Percentiles rank a stretch among this genome's conserved stretches.
Conservation (phyloP, 2,329 filamentous ascomycete species). For the Phialemonium atrogriseum region DNA sequence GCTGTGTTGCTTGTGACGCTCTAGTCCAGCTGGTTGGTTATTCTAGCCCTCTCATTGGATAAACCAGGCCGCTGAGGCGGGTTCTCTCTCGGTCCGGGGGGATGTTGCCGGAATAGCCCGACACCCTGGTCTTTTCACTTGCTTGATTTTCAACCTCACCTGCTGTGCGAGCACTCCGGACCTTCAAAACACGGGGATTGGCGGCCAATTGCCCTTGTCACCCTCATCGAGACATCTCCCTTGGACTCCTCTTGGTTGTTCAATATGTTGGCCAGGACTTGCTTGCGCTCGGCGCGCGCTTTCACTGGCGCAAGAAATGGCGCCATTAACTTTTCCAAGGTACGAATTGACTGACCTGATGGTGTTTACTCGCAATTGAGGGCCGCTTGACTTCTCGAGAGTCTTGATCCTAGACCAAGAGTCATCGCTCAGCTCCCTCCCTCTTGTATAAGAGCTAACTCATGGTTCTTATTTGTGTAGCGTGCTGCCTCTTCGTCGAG, state of each 20-base stretch:
- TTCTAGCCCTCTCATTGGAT: neutral
- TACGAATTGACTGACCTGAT: too few relatives aligned
- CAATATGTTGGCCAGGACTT: slow-evolving; percentile 90
- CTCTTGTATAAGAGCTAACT: slow-evolving; percentile 14
- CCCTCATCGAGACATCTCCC: slow-evolving; percentile 21
- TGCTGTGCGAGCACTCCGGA: slow-evolving; percentile 11
- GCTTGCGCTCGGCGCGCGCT: slow-evolving; percentile 80
- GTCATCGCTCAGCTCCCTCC: too few relatives aligned
- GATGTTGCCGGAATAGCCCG: slow-evolving; percentile 10
- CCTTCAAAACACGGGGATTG: slow-evolving; percentile 22
- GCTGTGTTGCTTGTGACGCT: too few relatives aligned
- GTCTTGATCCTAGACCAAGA: too few relatives aligned
- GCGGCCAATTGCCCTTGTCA: slow-evolving; percentile 29
- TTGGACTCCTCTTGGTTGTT: slow-evolving; percentile 33
- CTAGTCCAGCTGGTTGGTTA: slow-evolving; percentile 3
- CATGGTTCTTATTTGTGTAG: slow-evolving; percentile 26
- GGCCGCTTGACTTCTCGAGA: neutral
- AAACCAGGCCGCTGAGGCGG: neutral
- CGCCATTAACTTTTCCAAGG: slow-evolving; percentile 65
- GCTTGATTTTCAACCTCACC: slow-evolving; percentile 12
- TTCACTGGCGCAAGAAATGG: slow-evolving; percentile 70
- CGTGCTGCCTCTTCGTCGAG: slow-evolving; percentile 64
- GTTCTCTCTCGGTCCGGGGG: slow-evolving; percentile 1
- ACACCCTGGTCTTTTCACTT: slow-evolving; percentile 3
- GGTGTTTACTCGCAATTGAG: too few relatives aligned